These are phyloP conservation scores for Yarrowia sp. DNA, from an alignment of 805 yeast genomes.

Conservation along the genomic window DNA sequence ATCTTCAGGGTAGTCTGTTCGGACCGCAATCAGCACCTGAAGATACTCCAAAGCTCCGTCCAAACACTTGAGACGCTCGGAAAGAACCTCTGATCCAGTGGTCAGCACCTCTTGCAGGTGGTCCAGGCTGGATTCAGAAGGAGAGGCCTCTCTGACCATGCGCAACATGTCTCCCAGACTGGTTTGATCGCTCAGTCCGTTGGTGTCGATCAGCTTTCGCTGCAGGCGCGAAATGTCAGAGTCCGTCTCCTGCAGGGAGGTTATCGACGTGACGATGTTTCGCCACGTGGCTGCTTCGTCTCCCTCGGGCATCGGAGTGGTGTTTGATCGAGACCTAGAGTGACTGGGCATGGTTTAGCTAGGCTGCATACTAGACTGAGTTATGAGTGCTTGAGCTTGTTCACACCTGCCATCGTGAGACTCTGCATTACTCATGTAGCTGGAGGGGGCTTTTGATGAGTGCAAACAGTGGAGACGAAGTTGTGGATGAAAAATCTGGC, in stretches of 20 bases:
- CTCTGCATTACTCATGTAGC: background rate
- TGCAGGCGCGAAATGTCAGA: conserved; percentile 29
- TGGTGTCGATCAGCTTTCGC: conserved; percentile 29
- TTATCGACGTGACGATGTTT: conserved; percentile 26
- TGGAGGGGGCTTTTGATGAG: background rate
- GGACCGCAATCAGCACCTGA: conserved; percentile 29
- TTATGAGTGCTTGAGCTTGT: conserved; percentile 19
- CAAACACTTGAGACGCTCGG: conserved; percentile 34
- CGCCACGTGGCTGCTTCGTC: conserved; percentile 37
- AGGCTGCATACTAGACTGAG: conserved; percentile 34
- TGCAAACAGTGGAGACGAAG: too few relatives aligned
- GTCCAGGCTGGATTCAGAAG: conserved; percentile 14
- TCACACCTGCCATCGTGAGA: conserved; percentile 4
- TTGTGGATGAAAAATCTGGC: too few relatives aligned
- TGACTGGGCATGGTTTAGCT: conserved; percentile 37
- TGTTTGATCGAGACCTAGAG: conserved; percentile 37
- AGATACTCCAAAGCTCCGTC: conserved; percentile 34
- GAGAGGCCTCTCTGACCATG: conserved; percentile 29
- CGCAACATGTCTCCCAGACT: conserved; percentile 23
- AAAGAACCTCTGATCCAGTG: conserved; percentile 25
- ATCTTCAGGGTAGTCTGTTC: conserved; percentile 34
- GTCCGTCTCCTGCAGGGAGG: conserved; percentile 31
- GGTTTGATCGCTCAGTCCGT: conserved; percentile 25
- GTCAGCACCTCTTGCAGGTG: conserved; percentile 25
- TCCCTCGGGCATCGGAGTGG: conserved; percentile 38